Base-by-base conservation (phyloP, 2,329 filamentous ascomycete species). In the Ceratocystis huliohia region DNA sequence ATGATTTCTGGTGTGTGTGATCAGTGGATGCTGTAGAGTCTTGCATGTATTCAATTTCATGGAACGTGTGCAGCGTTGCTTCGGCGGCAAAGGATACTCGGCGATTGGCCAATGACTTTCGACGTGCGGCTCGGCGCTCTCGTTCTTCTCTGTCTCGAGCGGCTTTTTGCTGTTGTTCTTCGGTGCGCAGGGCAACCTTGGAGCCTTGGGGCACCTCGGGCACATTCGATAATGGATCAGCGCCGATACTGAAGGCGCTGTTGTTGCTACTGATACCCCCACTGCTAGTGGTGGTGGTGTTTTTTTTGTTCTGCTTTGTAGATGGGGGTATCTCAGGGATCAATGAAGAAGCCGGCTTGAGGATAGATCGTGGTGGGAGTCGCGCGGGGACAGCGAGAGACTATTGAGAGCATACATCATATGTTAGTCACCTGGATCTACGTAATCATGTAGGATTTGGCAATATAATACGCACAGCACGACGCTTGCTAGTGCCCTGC, bases 71-170 rank as follows among this genome's bases (percentile, higher is more conserved):
- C 45, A 99, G 81, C 2, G 94, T 99, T 13, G 94, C 94, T 76
- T 99, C 94, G 0, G 94, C 94, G 3, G 94, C 94, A 75, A 99
- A 99, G 0, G 93, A 97, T 44, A 99, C 94, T 73, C 94, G 86
- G 72, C 94, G 86, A 74, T 94, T 96, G 61, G 93, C 91, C 67
- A 96, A 82, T 20, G 92, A 96, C 74, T 97, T 97, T 71, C 94
- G 84, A 69, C 94, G 87, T 57, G 91, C 92, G 74, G 96, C 94
- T 71, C 91, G 84, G 66, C 91, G 84, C 71, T 93, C 87, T 53
- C 82, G 81, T 69, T 89, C 87, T 70, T 89, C 87, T 28, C 85
- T 81, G 72, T 89, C 86, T 68, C 83, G 80, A 7, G 85, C 85
- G 1, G 87, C 85, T 10, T 85, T 84, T 72, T 88, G 84, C 71